These are phyloP conservation scores for Suillus decipiens DNA, from an alignment of 768 basidiomycete genomes.

Conservation along the genomic window DNA sequence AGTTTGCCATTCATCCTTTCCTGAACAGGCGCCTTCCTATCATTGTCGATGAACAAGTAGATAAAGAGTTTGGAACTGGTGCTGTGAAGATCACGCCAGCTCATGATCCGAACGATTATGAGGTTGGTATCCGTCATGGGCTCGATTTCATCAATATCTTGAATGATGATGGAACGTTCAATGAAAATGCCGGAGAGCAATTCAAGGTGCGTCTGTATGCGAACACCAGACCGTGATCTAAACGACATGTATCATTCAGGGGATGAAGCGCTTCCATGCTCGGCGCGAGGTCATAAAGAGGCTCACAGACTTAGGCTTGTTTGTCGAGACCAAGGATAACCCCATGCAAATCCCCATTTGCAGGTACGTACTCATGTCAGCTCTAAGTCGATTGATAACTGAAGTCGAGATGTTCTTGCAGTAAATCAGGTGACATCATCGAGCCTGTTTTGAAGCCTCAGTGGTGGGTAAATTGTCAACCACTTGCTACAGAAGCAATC, in stretches of 20 bases:
- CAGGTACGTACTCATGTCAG: constrained; percentile 48
- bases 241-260: constrained; percentile 41
- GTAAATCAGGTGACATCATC: constrained; percentile 96
- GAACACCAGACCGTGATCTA: neutral
- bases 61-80: constrained; percentile 96
- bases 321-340: constrained; percentile 91
- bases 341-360: constrained; percentile 97
- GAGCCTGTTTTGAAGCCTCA: constrained; percentile 96
- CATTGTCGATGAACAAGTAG: constrained; percentile 77
- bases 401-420: constrained; percentile 29
- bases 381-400: constrained; percentile 5
- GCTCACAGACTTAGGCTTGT: constrained; percentile 82
- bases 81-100: constrained; percentile 99
- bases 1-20: constrained; percentile 90
- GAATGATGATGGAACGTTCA: constrained; percentile 96
- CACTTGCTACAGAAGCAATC: constrained; percentile 86
- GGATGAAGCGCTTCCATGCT: constrained; percentile 98
- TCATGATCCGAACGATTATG: constrained; percentile 97
- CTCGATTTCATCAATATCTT: constrained; percentile 92
- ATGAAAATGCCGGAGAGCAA: constrained; percentile 78
- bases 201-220: constrained; percentile 56
- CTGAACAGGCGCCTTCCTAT: constrained; percentile 85
- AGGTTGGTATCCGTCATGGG: constrained; percentile 84
- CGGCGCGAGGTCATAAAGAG: constrained; percentile 80
- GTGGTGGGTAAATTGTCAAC: constrained; percentile 97